These are phyloP conservation scores for Alternaria triticimaculans DNA, from an alignment of 2,329 filamentous ascomycete species.

Conservation along the genomic window DNA sequence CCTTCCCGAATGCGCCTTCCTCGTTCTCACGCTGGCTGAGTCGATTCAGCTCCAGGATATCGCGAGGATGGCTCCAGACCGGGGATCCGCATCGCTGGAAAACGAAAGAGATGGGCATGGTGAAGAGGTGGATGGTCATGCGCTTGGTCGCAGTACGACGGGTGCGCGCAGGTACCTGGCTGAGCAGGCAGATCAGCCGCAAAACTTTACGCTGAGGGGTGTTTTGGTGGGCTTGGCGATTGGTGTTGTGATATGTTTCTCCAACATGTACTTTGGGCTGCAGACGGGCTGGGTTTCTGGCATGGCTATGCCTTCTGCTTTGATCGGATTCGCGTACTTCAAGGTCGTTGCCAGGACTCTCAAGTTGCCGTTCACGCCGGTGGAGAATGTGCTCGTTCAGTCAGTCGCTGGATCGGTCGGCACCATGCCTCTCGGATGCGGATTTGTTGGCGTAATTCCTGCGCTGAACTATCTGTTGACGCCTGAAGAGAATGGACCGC, in stretches of 20 bases:
- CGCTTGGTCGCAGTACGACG: constrained; percentile 23
- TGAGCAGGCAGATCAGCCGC: constrained; percentile 52
- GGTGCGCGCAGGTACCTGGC: constrained; percentile 34
- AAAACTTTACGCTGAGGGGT: constrained; percentile 85
- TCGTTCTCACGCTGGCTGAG: constrained; percentile 23
- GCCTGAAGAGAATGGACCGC: constrained; percentile 77
- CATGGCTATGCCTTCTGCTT: constrained; percentile 95
- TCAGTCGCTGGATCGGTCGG: constrained; percentile 95
- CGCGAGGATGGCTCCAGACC: constrained; percentile 44
- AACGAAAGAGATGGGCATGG: constrained; percentile 29
- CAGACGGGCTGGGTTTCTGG: constrained; percentile 85
- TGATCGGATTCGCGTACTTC: constrained; percentile 96
- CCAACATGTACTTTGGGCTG: constrained; percentile 98
- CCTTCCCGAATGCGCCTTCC: background rate
- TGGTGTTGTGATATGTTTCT: constrained; percentile 90
- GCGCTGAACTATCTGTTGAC: constrained; percentile 87
- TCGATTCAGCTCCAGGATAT: constrained; percentile 29
- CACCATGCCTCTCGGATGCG: constrained; percentile 94
- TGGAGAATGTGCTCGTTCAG: constrained; percentile 96
- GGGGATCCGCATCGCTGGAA: constrained; percentile 32
- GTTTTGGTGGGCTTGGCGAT: constrained; percentile 81
- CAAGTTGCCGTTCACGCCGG: constrained; percentile 82
- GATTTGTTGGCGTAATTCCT: constrained; percentile 93
- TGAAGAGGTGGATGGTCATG: constrained; percentile 23
- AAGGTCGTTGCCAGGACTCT: constrained; percentile 76